These are phyloP conservation scores for Ophioceras dolichostomum DNA, from an alignment of 2,329 filamentous ascomycete genomes.

Conservation along the genomic window DNA sequence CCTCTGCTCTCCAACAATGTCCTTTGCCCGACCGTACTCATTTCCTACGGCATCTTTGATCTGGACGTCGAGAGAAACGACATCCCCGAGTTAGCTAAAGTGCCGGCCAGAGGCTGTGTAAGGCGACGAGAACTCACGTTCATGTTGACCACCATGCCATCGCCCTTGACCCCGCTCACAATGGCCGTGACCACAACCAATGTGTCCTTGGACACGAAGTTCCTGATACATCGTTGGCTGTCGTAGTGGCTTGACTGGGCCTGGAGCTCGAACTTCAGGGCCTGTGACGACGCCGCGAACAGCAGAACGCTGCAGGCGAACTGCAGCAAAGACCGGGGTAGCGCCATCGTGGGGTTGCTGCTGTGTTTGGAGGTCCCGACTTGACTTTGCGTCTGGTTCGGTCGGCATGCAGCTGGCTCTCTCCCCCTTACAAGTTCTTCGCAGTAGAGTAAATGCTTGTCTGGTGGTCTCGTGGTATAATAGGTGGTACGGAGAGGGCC, in stretches of 20 bases:
- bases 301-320: conserved; percentile 46
- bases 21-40: conserved; percentile 84
- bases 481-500: no score
- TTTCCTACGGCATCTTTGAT: conserved; percentile 93
- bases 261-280: conserved; percentile 87
- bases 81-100: conserved; percentile 7
- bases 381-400: not conserved
- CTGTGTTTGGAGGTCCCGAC: not conserved
- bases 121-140: conserved; percentile 45
- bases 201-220: conserved; percentile 87
- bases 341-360: conserved; percentile 1
- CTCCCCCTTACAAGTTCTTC: no score
- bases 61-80: conserved; percentile 32
- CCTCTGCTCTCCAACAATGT: conserved; percentile 82
- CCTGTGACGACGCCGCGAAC: conserved; percentile 41
- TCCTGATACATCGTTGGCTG: conserved; percentile 82
- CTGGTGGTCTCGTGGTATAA: no score
- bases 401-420: no score
- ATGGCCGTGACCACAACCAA: conserved; percentile 91
- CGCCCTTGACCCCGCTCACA: conserved; percentile 72
- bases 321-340: conserved; percentile 35
- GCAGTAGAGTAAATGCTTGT: no score
- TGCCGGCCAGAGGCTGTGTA: no score
- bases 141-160: conserved; percentile 91
- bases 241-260: conserved; percentile 51